A percentile compares a stretch with the other conserved stretches of the same genome.
These are phyloP conservation scores for Tillandsia fasciculata DNA, from an alignment of 176 grass and related monocot species.

Conservation along the genomic window DNA sequence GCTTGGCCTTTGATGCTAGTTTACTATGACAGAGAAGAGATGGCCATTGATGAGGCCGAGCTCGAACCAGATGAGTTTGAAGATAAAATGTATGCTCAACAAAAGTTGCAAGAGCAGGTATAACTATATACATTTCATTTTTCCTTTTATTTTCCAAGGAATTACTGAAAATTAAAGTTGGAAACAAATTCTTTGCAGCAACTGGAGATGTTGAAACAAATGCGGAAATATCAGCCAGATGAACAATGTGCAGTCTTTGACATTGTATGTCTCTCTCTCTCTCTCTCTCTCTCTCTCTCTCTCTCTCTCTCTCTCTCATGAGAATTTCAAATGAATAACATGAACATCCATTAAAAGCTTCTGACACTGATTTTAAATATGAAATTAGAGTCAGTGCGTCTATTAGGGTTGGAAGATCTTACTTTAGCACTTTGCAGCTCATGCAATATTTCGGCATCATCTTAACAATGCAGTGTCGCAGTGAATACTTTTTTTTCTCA, in stretches of 20 bases:
- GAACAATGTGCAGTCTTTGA: constrained; percentile 45
- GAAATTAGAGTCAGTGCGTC: no score
- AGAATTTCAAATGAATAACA: no score
- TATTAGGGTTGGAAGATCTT: no score
- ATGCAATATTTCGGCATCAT: background rate
- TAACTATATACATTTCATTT: background rate
- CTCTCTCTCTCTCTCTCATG: background rate
- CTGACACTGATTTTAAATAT: no score
- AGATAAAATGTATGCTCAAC: constrained; percentile 47
- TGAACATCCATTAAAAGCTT: no score
- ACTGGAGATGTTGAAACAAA: constrained; percentile 54
- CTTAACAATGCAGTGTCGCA: background rate
- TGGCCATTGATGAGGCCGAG: constrained; percentile 78
- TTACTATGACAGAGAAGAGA: constrained; percentile 61
- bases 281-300: background rate
- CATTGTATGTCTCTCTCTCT: no score
- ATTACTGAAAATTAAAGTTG: background rate
- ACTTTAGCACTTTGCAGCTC: no score
- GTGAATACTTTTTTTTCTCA: constrained; percentile 1
- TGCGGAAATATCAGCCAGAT: constrained; percentile 49
- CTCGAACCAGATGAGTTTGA: constrained; percentile 43
- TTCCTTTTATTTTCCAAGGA: background rate
- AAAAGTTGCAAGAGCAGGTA: constrained; percentile 54
- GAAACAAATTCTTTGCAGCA: constrained; percentile 33
- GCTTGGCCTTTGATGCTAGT: background rate